Percentiles rank a stretch among this genome's conserved stretches.
Evolutionary conservation across 768 basidiomycete species (phyloP).

Genomic region (Boletus rex-veris): DNA sequence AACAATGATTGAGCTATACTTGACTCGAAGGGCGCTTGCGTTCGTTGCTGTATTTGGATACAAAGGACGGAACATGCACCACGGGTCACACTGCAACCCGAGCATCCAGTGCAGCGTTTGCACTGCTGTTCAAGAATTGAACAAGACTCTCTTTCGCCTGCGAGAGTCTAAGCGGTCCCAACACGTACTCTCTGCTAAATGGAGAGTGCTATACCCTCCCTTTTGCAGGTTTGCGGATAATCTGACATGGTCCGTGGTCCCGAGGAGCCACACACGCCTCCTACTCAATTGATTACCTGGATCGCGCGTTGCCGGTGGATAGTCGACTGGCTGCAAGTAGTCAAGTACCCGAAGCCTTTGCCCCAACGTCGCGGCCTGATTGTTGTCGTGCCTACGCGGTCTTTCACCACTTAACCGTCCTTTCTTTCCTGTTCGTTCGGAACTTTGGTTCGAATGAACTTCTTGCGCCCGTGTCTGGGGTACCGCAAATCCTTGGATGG

Average conservation of each 20-base stretch:
- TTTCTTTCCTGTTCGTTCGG: background rate
- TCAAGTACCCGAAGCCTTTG: background rate
- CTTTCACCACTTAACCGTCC: background rate
- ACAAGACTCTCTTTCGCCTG: too few relatives aligned
- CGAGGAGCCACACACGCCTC: background rate
- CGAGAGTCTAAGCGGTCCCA: too few relatives aligned
- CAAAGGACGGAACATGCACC: too few relatives aligned
- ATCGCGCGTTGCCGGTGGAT: background rate
- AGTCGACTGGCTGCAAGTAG: background rate
- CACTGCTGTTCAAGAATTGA: too few relatives aligned
- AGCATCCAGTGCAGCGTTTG: too few relatives aligned
- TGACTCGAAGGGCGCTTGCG: too few relatives aligned
- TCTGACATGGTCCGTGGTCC: slow-evolving; percentile 8
- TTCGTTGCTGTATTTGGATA: too few relatives aligned
- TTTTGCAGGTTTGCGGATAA: background rate
- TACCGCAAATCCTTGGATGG: background rate
- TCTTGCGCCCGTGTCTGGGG: background rate
- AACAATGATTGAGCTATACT: too few relatives aligned
- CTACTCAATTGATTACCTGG: background rate
- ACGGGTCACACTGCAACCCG: too few relatives aligned
- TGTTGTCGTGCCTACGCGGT: slow-evolving; percentile 8
- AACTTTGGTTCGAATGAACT: slow-evolving; percentile 4
- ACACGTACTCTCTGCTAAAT: background rate
- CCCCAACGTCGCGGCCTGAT: background rate
- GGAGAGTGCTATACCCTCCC: background rate